phyloP scores from a whole-genome alignment of 1,139 yeast genomes.

The Geotrichum restrictum region DNA sequence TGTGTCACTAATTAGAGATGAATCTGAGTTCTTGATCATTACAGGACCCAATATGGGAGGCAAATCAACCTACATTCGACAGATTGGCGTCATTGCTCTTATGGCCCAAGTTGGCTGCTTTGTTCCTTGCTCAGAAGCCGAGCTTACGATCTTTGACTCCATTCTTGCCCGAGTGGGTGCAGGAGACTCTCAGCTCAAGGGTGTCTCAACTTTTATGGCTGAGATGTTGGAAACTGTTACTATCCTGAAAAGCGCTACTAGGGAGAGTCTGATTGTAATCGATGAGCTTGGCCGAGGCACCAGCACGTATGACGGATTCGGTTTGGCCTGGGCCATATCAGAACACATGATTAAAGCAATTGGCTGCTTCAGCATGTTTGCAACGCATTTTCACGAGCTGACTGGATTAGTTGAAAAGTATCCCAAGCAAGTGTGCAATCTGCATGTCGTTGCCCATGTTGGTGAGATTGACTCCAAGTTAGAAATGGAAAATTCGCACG shows the following conservation, averaged over 20 bases:
- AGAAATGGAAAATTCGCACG: conserved; percentile 28
- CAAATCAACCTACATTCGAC: conserved; percentile 89
- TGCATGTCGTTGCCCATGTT: conserved; percentile 92
- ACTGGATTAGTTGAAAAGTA: conserved; percentile 69
- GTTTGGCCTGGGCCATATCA: conserved; percentile 93
- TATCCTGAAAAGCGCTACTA: conserved; percentile 79
- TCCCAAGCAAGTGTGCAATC: conserved; percentile 59
- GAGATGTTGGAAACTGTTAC: conserved; percentile 97
- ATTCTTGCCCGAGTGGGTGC: conserved; percentile 97
- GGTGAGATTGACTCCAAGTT: conserved; percentile 41
- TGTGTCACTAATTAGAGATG: conserved; percentile 50
- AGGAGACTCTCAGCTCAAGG: conserved; percentile 93
- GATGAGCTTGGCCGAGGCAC: conserved; percentile 97
- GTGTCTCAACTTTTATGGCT: conserved; percentile 95
- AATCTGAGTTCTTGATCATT: conserved; percentile 69
- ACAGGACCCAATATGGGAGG: conserved; percentile 99
- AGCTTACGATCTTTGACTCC: conserved; percentile 80
- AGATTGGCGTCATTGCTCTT: conserved; percentile 81
- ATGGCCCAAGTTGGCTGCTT: conserved; percentile 93
- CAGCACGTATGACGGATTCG: conserved; percentile 95
- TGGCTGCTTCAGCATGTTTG: conserved; percentile 79
- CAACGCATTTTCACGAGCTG: conserved; percentile 95
- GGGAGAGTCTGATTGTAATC: conserved; percentile 79
- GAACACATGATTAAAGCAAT: conserved; percentile 72
- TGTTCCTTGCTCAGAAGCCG: conserved; percentile 73